phyloP scores from a whole-genome alignment of 2,329 filamentous ascomycete species.

The Neopestalotiopsis sp. region DNA sequence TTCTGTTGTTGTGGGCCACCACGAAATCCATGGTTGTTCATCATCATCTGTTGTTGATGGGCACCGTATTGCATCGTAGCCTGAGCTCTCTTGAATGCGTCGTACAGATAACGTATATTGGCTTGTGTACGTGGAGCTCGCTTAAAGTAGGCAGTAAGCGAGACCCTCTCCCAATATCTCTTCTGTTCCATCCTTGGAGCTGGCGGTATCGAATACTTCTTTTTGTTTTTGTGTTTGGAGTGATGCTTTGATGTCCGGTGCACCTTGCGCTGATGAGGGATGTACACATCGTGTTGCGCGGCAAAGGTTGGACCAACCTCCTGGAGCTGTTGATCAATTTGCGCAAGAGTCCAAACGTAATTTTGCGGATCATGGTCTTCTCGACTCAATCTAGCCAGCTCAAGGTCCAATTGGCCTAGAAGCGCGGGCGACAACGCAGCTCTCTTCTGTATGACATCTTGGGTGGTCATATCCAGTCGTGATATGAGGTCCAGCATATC shows the following conservation, averaged over 20 bases:
- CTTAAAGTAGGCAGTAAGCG: constrained; percentile 54
- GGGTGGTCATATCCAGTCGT: constrained; percentile 41
- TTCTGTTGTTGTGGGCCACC: too few species aligned
- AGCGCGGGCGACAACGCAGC: constrained; percentile 40
- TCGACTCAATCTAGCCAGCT: constrained; percentile 39
- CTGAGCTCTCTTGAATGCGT: constrained; percentile 22
- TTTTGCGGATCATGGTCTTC: constrained; percentile 41
- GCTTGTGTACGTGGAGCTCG: constrained; percentile 41
- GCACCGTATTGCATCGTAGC: constrained; percentile 5
- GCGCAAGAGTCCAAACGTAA: constrained; percentile 48
- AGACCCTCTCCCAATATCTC: constrained; percentile 42
- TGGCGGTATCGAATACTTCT: constrained; percentile 10
- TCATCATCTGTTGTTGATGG: not conserved
- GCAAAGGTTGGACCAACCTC: constrained; percentile 30
- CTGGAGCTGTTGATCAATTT: constrained; percentile 48
- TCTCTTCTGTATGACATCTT: constrained; percentile 44
- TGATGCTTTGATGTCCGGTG: not conserved
- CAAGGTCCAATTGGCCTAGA: constrained; percentile 48
- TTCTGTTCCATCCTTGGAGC: constrained; percentile 33
- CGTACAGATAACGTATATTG: constrained; percentile 32
- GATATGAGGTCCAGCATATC: constrained; percentile 44
- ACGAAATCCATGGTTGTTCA: not conserved
- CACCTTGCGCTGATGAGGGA: not conserved
- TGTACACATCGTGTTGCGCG: not conserved
- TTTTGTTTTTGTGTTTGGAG: constrained; percentile 19